Percentiles rank a stretch among this genome's conserved stretches.
These are phyloP conservation scores for Nemania diffusa DNA, from an alignment of 2,329 filamentous ascomycete species.

Conservation along the genomic window DNA sequence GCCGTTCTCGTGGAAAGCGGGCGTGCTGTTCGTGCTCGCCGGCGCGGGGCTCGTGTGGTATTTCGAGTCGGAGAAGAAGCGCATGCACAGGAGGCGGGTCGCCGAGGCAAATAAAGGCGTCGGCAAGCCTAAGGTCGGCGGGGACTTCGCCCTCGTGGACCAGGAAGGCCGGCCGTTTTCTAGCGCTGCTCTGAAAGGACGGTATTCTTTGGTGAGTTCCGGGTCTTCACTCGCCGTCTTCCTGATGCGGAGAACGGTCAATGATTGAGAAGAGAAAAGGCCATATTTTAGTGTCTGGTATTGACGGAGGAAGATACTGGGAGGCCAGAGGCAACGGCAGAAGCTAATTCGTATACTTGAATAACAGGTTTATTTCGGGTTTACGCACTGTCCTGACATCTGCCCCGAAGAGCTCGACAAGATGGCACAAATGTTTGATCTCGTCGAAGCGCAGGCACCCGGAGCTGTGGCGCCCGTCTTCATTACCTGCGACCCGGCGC, in stretches of 20 bases:
- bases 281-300: too few species aligned
- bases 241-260: background rate
- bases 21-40: constrained; percentile 82
- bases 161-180: constrained; percentile 82
- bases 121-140: constrained; percentile 92
- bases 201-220: constrained; percentile 76
- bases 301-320: too few species aligned
- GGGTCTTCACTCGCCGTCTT: background rate
- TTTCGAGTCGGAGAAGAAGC: constrained; percentile 91
- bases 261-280: background rate
- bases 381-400: constrained; percentile 98
- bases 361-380: constrained; percentile 91
- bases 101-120: constrained; percentile 94
- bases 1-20: constrained; percentile 94
- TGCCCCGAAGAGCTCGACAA: constrained; percentile 99
- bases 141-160: constrained; percentile 83
- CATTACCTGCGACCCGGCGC: constrained; percentile 93
- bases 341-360: constrained; percentile 7
- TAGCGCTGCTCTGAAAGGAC: constrained; percentile 84
- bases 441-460: constrained; percentile 64
- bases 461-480: constrained; percentile 79
- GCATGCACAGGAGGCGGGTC: constrained; percentile 88
- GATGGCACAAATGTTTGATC: constrained; percentile 95
- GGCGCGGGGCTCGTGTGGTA: constrained; percentile 85
- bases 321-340: too few species aligned